A percentile compares a stretch with the other conserved stretches of the same genome.
These are phyloP conservation scores for Septoria petroselini DNA, from an alignment of 2,329 filamentous ascomycete genomes.

Conservation along the genomic window DNA sequence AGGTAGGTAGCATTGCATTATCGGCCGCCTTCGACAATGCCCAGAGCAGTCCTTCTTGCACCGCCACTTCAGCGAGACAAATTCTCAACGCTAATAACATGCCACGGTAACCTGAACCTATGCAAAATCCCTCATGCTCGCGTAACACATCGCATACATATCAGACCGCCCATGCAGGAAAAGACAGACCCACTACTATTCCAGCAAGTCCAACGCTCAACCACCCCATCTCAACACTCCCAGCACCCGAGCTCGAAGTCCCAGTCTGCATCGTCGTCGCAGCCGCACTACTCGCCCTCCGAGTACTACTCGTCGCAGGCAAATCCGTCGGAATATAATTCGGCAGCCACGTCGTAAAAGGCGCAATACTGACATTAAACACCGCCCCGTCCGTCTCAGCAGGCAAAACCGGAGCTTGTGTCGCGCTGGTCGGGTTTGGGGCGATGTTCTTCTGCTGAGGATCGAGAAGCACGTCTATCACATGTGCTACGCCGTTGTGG, in stretches of 20 bases:
- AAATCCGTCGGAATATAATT: conserved; percentile 18
- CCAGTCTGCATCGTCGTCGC: background rate
- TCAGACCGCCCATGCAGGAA: too few species aligned
- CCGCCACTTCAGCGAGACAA: too few species aligned
- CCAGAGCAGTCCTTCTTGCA: too few species aligned
- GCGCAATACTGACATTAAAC: conserved; percentile 19
- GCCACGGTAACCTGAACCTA: too few species aligned
- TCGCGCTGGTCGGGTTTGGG: conserved; percentile 41
- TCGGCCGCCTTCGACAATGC: too few species aligned
- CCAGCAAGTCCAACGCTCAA: too few species aligned
- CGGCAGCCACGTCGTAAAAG: conserved; percentile 24
- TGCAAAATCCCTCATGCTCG: too few species aligned
- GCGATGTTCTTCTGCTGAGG: conserved; percentile 39
- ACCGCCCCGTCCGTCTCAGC: conserved; percentile 9
- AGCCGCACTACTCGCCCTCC: background rate
- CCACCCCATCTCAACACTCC: too few species aligned
- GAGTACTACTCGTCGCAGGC: conserved; percentile 2
- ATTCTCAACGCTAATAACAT: too few species aligned
- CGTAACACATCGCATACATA: too few species aligned
- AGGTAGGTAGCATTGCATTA: too few species aligned
- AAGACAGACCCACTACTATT: too few species aligned
- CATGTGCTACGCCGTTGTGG: conserved; percentile 57
- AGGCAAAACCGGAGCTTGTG: conserved; percentile 37
- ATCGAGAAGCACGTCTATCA: conserved; percentile 52
- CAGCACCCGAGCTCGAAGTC: conserved; percentile 1